Base-by-base conservation (phyloP, 1,139 yeast species). In the Hanseniaspora gamundiae region DNA sequence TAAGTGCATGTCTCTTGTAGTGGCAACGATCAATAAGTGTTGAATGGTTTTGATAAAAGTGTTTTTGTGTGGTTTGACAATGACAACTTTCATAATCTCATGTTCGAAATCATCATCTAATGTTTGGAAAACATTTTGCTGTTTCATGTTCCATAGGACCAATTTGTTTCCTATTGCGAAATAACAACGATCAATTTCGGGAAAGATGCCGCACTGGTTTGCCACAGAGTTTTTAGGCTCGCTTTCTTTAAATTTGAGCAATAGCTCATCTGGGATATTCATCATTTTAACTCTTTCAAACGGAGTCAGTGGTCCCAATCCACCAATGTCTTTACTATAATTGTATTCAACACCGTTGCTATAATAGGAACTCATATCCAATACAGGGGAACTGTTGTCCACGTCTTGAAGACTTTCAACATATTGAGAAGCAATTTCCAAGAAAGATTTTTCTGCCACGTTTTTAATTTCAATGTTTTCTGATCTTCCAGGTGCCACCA, bases 151-250 rank as follows among this genome's bases (percentile, higher is more conserved):
- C 98, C 98, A 91, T 33, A 93, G 71, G 35, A 83, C 75, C 54
- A 93, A 69, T 55, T 81, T 78, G 56, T 82, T 82, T 60, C 87
- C 97, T 35, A 81, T 78, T 2, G 85, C 78, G 40, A 88, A 74
- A 97, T 97, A 91, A 8, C 91, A 79, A 49, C 95, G 74, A 49
- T 79, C 77, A 36, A 91, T 74, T 47, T 82, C 88, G 0, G 91
- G 76, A 52, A 91, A 80, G 41, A 88, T 65, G 8, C 98, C 98
- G 76, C 85, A 80, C 49, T 80, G 80, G 28, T 88, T 77, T 40
- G 69, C 72, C 47, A 78, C 73, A 55, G 80, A 80, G 13, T 87
- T 74, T 42, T 77, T 73, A 35, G 63, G 52, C 9, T 16, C 20
- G 7, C 19, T 24, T 20, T 38, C 35, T 26, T 31, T 19, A 57